phyloP scores from a whole-genome alignment of 2,329 filamentous ascomycete species.

The Sordariomycetes sp. region DNA sequence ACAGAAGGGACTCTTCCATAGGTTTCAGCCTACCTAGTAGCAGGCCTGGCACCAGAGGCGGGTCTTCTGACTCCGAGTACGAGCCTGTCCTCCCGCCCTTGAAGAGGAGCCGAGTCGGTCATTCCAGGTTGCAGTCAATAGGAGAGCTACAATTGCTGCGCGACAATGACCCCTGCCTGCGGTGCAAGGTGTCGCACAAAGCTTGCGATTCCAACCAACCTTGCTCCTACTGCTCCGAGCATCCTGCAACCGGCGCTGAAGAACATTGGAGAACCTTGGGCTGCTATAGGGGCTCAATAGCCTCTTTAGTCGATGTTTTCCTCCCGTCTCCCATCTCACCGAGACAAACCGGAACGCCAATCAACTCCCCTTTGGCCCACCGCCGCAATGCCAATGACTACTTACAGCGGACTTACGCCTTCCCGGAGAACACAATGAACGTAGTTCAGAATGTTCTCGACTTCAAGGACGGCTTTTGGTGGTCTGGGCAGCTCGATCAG shows the following conservation, averaged over 20 bases:
- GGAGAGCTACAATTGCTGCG: conserved; percentile 42
- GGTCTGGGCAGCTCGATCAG: conserved; percentile 39
- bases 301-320: conserved; percentile 37
- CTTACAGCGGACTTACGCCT: conserved; percentile 34
- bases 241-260: conserved; percentile 23
- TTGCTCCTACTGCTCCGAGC: conserved; percentile 35
- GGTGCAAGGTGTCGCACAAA: conserved; percentile 37
- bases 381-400: conserved; percentile 43
- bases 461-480: conserved; percentile 49
- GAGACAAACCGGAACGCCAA: conserved; percentile 37
- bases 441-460: conserved; percentile 37
- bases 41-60: conserved; percentile 22
- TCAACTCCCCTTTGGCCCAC: conserved; percentile 38
- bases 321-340: conserved; percentile 40
- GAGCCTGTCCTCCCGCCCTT: conserved; percentile 45
- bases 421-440: conserved; percentile 27
- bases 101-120: conserved; percentile 42
- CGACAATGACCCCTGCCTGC: conserved; percentile 38
- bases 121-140: conserved; percentile 46
- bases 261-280: conserved; percentile 40
- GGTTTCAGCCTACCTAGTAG: conserved; percentile 29
- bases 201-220: conserved; percentile 41
- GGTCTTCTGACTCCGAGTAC: conserved; percentile 34
- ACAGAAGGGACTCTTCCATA: conserved; percentile 6
- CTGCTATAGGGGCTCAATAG: conserved; percentile 40